These are phyloP conservation scores for Chytriomyces confervae DNA, from an alignment of 192 early-diverging fungal species.

Conservation along the genomic window DNA sequence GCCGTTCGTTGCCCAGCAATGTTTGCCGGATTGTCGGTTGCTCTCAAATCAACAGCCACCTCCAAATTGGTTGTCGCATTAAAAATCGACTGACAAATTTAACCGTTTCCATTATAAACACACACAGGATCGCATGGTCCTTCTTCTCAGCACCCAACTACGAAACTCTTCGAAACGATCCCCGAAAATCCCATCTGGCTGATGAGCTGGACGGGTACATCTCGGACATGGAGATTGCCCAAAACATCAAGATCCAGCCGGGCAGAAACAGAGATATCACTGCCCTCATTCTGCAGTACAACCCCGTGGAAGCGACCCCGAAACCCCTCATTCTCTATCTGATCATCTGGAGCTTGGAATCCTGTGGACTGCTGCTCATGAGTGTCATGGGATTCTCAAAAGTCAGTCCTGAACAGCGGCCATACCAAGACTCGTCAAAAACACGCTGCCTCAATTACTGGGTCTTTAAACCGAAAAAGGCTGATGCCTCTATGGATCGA, in stretches of 20 bases:
- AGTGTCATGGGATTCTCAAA: constrained; percentile 31
- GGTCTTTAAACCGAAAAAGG: constrained; percentile 9
- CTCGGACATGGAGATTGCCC: constrained; percentile 32
- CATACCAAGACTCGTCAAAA: constrained; percentile 12
- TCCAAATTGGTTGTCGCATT: not conserved
- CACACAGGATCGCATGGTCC: constrained; percentile 38
- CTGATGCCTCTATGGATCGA: constrained; percentile 4
- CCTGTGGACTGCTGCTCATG: constrained; percentile 9
- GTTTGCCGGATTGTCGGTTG: not conserved
- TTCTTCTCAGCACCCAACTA: constrained; percentile 28
- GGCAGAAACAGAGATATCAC: constrained; percentile 30
- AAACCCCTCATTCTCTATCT: constrained; percentile 36
- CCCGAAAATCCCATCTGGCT: not conserved
- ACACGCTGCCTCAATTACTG: constrained; percentile 21
- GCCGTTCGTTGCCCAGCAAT: not conserved
- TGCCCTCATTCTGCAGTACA: constrained; percentile 35
- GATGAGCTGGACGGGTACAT: constrained; percentile 31
- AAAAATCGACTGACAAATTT: not conserved
- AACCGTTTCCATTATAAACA: not conserved
- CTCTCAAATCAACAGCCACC: constrained; percentile 1
- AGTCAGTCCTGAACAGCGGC: constrained; percentile 16
- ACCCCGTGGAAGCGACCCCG: constrained; percentile 29
- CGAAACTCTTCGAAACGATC: constrained; percentile 6
- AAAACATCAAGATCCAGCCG: constrained; percentile 28
- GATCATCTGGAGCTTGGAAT: constrained; percentile 29